Percentiles rank a stretch among this genome's conserved stretches.
Conservation (phyloP, 768 basidiomycete genomes). For the Lactifluus piperatus region DNA sequence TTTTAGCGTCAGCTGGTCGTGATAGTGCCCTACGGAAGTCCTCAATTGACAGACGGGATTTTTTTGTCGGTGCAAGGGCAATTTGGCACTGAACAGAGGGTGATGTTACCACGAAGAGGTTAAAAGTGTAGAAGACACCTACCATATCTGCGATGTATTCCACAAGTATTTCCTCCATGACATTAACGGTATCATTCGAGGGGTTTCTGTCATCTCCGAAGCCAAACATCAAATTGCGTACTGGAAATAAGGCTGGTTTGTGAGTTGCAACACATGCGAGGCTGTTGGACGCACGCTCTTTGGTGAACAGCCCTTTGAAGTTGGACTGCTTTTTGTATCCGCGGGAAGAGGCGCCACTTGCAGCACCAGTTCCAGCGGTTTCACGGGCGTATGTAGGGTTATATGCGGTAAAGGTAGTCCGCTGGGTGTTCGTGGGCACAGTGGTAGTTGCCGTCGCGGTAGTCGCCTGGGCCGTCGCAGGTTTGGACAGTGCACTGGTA, state of each 20-base stretch:
- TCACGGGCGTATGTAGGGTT: conserved; percentile 45
- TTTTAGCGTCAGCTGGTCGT: conserved; percentile 82
- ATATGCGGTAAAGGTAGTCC: conserved; percentile 26
- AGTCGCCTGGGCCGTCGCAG: conserved; percentile 21
- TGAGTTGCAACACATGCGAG: neutral
- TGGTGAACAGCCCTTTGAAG: conserved; percentile 66
- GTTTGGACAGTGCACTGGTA: conserved; percentile 13
- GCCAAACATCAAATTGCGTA: conserved; percentile 83
- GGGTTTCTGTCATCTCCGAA: conserved; percentile 90
- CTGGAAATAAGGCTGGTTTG: conserved; percentile 30
- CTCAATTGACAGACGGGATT: conserved; percentile 73
- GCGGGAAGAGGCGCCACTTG: conserved; percentile 35
- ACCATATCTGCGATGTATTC: conserved; percentile 90
- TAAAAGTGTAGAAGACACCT: conserved; percentile 28
- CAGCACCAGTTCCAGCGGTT: conserved; percentile 32
- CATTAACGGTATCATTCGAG: conserved; percentile 77
- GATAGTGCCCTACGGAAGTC: conserved; percentile 76
- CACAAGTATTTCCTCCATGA: conserved; percentile 90
- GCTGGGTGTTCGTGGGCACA: conserved; percentile 19
- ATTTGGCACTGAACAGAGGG: conserved; percentile 51
- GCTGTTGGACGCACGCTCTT: conserved; percentile 54
- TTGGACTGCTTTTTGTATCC: conserved; percentile 56
- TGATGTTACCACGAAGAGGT: neutral
- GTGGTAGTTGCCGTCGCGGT: conserved; percentile 10
- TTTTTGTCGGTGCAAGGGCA: conserved; percentile 61